phyloP scores from a whole-genome alignment of 192 early-diverging fungal species.

The Gamsiella multidivaricata region DNA sequence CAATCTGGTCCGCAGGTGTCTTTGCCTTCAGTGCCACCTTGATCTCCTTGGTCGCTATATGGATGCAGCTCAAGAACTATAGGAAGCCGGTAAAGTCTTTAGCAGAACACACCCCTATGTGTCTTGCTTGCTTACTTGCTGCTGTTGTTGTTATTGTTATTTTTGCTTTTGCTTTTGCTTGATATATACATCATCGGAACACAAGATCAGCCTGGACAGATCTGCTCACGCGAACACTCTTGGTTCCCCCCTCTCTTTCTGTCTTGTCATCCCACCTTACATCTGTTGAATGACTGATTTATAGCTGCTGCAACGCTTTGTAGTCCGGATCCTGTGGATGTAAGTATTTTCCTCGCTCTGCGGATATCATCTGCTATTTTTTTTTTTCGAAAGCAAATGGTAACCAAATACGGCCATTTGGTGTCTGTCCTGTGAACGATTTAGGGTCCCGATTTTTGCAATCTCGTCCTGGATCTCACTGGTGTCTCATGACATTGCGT shows the following conservation, averaged over 20 bases:
- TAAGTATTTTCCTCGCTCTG: no score
- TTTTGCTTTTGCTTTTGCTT: no score
- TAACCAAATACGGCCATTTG: no score
- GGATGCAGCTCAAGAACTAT: conserved; percentile 70
- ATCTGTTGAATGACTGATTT: background rate
- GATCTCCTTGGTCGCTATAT: conserved; percentile 63
- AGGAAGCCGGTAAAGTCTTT: conserved; percentile 69
- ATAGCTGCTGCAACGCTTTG: conserved; percentile 42
- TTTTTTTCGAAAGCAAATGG: no score
- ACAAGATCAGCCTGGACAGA: no score
- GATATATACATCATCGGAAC: no score
- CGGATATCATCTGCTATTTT: background rate
- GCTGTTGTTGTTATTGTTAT: background rate
- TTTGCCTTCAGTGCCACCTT: conserved; percentile 60
- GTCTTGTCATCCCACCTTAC: background rate
- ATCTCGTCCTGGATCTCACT: conserved; percentile 84
- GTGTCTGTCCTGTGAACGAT: no score
- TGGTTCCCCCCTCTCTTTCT: background rate
- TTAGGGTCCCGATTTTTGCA: conserved; percentile 63
- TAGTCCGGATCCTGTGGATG: conserved; percentile 44
- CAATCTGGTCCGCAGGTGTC: conserved; percentile 58
- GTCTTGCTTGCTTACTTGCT: background rate
- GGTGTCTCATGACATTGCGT: conserved; percentile 75
- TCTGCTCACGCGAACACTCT: background rate
- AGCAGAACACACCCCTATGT: background rate